phyloP scores from a whole-genome alignment of 1,284 basidiomycete species.

The Pseudozyma hubeiensis region DNA sequence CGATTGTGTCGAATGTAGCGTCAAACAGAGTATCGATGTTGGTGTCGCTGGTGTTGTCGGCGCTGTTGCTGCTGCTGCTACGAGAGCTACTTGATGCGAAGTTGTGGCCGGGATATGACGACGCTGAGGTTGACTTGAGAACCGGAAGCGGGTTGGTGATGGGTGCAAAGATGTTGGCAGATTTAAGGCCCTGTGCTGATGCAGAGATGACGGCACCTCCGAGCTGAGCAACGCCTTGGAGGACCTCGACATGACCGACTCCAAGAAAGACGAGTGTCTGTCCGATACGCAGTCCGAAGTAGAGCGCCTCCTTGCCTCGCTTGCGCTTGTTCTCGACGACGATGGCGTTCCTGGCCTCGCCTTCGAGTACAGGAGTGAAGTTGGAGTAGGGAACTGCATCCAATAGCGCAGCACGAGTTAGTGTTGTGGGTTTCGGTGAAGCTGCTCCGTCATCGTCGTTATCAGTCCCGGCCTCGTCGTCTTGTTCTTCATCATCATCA shows the following conservation, averaged over 20 bases:
- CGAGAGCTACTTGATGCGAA: neutral
- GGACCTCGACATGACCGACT: constrained; percentile 25
- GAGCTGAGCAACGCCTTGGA: constrained; percentile 33
- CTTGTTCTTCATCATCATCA: neutral
- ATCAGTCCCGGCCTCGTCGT: neutral
- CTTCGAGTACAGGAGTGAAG: constrained; percentile 20
- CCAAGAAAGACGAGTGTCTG: constrained; percentile 41
- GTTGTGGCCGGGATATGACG: constrained; percentile 7
- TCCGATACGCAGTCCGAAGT: constrained; percentile 26
- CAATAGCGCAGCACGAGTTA: constrained; percentile 19
- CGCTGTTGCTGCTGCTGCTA: neutral
- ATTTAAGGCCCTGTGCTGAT: constrained; percentile 7
- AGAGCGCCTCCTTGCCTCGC: constrained; percentile 24
- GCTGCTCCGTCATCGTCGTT: neutral
- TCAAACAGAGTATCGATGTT: neutral
- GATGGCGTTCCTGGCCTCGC: constrained; percentile 6
- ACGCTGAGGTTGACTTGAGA: constrained; percentile 22
- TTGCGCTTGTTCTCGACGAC: constrained; percentile 34
- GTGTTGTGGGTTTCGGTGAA: neutral
- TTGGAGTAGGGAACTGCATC: constrained; percentile 38
- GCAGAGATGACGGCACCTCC: constrained; percentile 36
- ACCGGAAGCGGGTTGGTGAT: constrained; percentile 36
- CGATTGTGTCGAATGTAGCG: constrained; percentile 23
- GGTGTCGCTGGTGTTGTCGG: neutral
- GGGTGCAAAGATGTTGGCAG: constrained; percentile 34